A percentile compares a stretch with the other conserved stretches of the same genome.
Evolutionary conservation across 345 rosid genomes (phyloP).

Genomic region (Linum usitatissimum): DNA sequence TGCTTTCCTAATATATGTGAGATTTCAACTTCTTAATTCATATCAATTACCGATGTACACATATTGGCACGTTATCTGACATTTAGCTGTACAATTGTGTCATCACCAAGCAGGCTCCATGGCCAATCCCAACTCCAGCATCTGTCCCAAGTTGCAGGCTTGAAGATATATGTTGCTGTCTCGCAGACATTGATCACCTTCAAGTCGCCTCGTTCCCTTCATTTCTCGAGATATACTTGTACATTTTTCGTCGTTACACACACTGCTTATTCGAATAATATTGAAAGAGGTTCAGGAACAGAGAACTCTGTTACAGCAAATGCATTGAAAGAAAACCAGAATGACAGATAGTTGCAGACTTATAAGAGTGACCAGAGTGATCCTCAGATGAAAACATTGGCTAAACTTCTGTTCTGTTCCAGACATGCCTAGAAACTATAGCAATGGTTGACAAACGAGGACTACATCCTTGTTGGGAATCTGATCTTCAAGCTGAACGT

Average conservation of each 20-base stretch:
- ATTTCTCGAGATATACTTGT: neutral
- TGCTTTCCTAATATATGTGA: constrained; percentile 51
- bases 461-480: too few relatives aligned
- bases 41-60: neutral
- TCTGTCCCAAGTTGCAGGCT: constrained; percentile 44
- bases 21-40: constrained; percentile 6
- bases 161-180: constrained; percentile 12
- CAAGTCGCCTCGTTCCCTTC: neutral
- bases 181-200: neutral
- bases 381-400: too few relatives aligned
- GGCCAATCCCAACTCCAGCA: constrained; percentile 30
- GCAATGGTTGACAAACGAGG: too few relatives aligned
- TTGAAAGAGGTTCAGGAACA: too few relatives aligned
- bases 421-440: too few relatives aligned
- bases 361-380: too few relatives aligned
- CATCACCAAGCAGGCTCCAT: constrained; percentile 37
- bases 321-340: too few relatives aligned
- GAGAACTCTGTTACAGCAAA: too few relatives aligned
- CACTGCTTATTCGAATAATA: neutral
- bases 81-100: neutral
- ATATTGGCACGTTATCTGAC: neutral
- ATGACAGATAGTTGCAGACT: too few relatives aligned
- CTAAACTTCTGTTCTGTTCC: too few relatives aligned
- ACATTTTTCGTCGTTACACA: neutral
- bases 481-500: too few relatives aligned